phyloP scores from a whole-genome alignment of 1,284 basidiomycete genomes.

The Anthracocystis setariae region DNA sequence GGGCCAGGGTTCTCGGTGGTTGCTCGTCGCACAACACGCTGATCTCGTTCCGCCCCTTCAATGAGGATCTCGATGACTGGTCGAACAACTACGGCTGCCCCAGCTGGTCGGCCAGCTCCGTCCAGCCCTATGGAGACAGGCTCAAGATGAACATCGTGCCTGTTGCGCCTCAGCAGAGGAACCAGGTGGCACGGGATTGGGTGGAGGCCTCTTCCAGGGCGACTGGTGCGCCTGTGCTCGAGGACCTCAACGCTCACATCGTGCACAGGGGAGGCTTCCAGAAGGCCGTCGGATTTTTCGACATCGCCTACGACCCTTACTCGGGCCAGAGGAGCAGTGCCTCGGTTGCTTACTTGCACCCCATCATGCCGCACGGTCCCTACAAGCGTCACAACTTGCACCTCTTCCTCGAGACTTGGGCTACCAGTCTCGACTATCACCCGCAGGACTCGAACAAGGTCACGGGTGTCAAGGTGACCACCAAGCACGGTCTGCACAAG shows the following conservation, averaged over 20 bases:
- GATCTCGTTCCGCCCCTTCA: constrained; percentile 68
- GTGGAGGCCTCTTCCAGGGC: constrained; percentile 57
- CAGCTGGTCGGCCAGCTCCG: constrained; percentile 56
- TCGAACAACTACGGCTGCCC: constrained; percentile 62
- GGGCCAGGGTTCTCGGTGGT: constrained; percentile 67
- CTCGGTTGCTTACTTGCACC: constrained; percentile 67
- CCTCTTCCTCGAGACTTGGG: constrained; percentile 68
- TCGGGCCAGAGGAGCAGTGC: constrained; percentile 64
- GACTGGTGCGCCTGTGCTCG: constrained; percentile 64
- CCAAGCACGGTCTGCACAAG: constrained; percentile 57
- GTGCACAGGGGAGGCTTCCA: constrained; percentile 61
- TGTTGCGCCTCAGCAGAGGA: constrained; percentile 66
- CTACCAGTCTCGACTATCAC: constrained; percentile 53
- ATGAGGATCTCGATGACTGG: constrained; percentile 68
- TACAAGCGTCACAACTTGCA: constrained; percentile 65
- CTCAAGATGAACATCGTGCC: constrained; percentile 68
- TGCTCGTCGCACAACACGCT: constrained; percentile 69
- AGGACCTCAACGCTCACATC: constrained; percentile 65
- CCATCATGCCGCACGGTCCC: constrained; percentile 67
- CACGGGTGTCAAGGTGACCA: constrained; percentile 55
- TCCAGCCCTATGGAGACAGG: constrained; percentile 67
- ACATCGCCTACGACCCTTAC: constrained; percentile 68
- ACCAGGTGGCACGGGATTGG: constrained; percentile 67
- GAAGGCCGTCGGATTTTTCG: constrained; percentile 67
- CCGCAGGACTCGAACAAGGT: constrained; percentile 44